Evolutionary conservation across 2,329 filamentous ascomycete species (phyloP), one percentile per base, ranked within the genome.

Genomic region (Fusarium sp.): DNA sequence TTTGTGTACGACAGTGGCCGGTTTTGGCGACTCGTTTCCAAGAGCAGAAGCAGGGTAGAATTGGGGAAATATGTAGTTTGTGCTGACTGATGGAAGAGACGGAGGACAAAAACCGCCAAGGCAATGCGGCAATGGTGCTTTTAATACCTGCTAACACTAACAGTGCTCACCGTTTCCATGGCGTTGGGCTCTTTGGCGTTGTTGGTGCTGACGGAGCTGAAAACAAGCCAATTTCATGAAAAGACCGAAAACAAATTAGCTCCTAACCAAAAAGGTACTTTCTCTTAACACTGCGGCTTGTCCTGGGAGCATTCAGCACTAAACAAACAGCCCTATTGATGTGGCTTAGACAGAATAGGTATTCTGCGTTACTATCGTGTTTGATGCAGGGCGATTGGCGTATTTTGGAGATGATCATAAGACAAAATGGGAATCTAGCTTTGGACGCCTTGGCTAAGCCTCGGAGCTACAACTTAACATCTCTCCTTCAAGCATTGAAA

Each of bases 161-260:
- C 34, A 36, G 34, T 11, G 34, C 34, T 36, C 34, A 36, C 34
- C 34, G 34, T 36, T 36, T 36, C 34, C 34, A n/a, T 10, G 34
- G 34, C 19, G 24, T 19, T 43, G 40, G 32, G 8, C 20, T 24
- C 26, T 21, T 11, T 21, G 57, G 44, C 28, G 26, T 17, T 32
- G 8, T 46, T 39, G 48, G 60, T 30, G 59, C 61, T 56, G 36
- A 51, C 40, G 21, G 21, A 62, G 61, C 61, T 65, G 61, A 65
- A 39, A 17, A 23, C 12, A 32, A 7, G 21, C 8, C 44, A 57
- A 60, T 57, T 24, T 50, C 39, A 19, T 17, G 7, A 36, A 8
- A 34, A 3, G 34, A 9, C 32, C 54, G 9, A 43, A 59, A 47
- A 43, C 51, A 43, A 34, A 42, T 30, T 61, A 64, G 59, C n/a